A percentile compares a stretch with the other conserved stretches of the same genome.
Conservation (phyloP, 176 grass and related monocot species). For the Themeda triandra region DNA sequence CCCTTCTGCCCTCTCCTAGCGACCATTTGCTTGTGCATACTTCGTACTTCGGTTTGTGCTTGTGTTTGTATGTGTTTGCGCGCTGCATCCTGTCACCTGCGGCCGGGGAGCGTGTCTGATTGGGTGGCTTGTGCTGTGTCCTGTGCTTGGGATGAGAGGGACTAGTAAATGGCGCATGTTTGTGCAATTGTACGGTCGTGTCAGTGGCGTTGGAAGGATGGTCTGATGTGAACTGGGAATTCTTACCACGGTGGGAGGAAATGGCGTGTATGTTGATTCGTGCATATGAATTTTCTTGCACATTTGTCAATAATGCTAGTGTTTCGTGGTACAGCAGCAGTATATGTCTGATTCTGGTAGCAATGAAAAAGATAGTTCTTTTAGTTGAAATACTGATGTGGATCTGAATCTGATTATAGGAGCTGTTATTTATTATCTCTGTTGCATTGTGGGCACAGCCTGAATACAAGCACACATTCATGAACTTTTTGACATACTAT, state of each 20-base stretch:
- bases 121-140: background rate
- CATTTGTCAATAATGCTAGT: background rate
- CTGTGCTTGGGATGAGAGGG: background rate
- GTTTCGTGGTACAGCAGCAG: background rate
- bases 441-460: background rate
- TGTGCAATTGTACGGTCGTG: background rate
- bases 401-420: background rate
- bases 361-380: background rate
- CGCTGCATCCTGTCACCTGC: background rate
- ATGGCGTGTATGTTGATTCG: background rate
- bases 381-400: background rate
- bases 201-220: background rate
- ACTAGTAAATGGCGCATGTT: background rate
- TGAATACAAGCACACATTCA: background rate
- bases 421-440: background rate
- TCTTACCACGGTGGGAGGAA: background rate
- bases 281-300: background rate
- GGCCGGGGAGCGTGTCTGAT: background rate
- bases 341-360: background rate
- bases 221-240: background rate
- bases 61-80: background rate
- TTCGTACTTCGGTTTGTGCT: background rate
- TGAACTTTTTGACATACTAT: background rate
- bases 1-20: background rate
- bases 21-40: conserved; percentile 10